Conservation (phyloP, 2,329 filamentous ascomycete genomes). For the Coniochaeta hoffmannii region DNA sequence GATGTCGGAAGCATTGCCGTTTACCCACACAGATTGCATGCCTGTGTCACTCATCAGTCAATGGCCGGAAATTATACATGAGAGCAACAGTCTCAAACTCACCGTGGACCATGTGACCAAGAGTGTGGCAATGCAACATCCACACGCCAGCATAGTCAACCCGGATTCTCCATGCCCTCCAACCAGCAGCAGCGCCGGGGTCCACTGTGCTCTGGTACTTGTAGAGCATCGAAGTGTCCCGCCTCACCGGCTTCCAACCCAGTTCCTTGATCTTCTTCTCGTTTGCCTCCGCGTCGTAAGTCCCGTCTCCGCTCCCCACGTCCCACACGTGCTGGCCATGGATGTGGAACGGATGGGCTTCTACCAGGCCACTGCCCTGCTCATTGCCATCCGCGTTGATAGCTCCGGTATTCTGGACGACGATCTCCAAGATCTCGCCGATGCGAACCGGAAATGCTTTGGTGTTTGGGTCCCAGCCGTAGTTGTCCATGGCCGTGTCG, state of each 20-base stretch:
- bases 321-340: constrained; percentile 49
- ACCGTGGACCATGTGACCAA: constrained; percentile 53
- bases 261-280: constrained; percentile 30
- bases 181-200: constrained; percentile 38
- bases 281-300: constrained; percentile 41
- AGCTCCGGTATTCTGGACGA: constrained; percentile 28
- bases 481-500: constrained; percentile 36
- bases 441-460: constrained; percentile 43
- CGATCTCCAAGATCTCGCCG: constrained; percentile 49
- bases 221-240: constrained; percentile 49
- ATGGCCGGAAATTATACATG: constrained; percentile 10
- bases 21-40: constrained; percentile 34
- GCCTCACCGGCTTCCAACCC: constrained; percentile 25
- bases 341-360: constrained; percentile 46
- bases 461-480: constrained; percentile 45
- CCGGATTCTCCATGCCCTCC: constrained; percentile 52
- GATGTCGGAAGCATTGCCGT: constrained; percentile 29
- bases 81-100: constrained; percentile 21
- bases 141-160: constrained; percentile 46
- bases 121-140: constrained; percentile 56
- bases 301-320: constrained; percentile 43
- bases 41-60: constrained; percentile 14
- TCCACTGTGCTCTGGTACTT: constrained; percentile 36
- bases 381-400: constrained; percentile 24
- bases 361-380: constrained; percentile 16